Evolutionary conservation across 768 basidiomycete genomes (phyloP).

Genomic region (Russula sp.): DNA sequence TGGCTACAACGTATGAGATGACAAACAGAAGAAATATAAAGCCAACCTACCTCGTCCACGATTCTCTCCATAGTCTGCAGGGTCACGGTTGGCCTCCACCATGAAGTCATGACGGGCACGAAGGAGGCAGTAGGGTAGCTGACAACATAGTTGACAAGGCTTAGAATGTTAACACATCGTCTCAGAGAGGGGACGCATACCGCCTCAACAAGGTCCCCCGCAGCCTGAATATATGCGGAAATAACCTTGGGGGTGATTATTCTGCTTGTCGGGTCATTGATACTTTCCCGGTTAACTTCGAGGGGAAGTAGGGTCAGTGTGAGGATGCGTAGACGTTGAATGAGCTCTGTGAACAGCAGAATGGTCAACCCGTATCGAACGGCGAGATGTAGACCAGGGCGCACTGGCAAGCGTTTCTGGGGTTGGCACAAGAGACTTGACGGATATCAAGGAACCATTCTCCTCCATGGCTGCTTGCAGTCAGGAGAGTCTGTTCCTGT

Average conservation of each 20-base stretch:
- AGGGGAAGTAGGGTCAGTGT: slow-evolving; percentile 75
- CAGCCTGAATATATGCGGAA: slow-evolving; percentile 69
- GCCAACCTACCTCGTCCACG: slow-evolving; percentile 59
- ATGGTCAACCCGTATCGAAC: neutral
- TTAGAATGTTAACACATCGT: neutral
- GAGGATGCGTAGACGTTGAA: slow-evolving; percentile 74
- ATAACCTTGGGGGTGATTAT: slow-evolving; percentile 82
- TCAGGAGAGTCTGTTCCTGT: slow-evolving; percentile 5
- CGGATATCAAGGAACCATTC: slow-evolving; percentile 44
- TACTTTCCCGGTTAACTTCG: slow-evolving; percentile 62
- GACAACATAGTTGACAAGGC: neutral
- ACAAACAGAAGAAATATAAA: neutral
- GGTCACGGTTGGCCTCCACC: slow-evolving; percentile 75
- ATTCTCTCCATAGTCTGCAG: slow-evolving; percentile 87
- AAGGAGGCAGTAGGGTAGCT: slow-evolving; percentile 82
- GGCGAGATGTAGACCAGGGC: slow-evolving; percentile 29
- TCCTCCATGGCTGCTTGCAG: slow-evolving; percentile 38
- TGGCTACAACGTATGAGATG: slow-evolving; percentile 45
- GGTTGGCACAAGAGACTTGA: slow-evolving; percentile 51
- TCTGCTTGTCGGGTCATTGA: slow-evolving; percentile 76
- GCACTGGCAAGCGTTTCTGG: slow-evolving; percentile 77
- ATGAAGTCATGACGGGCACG: slow-evolving; percentile 77
- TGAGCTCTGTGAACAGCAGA: slow-evolving; percentile 54
- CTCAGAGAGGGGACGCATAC: slow-evolving; percentile 42
- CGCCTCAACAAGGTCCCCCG: slow-evolving; percentile 84